Base-by-base conservation (phyloP, 2,329 filamentous ascomycete species). In the Penicillium expansum region DNA sequence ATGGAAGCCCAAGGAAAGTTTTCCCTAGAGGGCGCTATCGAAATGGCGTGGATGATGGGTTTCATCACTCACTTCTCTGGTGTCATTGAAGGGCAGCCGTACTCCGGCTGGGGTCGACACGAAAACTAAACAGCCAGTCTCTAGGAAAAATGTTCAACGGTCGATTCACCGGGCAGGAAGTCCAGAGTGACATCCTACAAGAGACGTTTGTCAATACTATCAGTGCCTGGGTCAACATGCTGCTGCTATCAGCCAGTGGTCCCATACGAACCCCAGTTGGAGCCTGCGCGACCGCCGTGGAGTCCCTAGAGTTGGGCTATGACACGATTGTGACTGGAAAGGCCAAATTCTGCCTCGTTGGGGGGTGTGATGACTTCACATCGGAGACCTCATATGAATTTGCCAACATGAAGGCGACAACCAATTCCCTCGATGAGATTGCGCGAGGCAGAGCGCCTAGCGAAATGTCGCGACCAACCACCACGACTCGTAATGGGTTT, bases 41-140 rank as follows among this genome's bases (percentile, higher is more conserved):
- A 99, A 78, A 99, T 99, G 94, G 92, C 94, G 33, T 99, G 94
- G 94, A 91, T 99, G 76, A 99, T 97, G 92, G 94, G 94, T 71
- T 86, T 97, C 57, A 97, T 99, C 81, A 97, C 93, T 83, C 96
- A 99, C 76, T 91, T 96, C 81, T 97, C 97, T 67, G 94, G 93
- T 16, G 87, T 88, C 32, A 86, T 97, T 74, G 97, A 97, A 81
- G 93, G 93, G 74, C 89, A 96, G 79, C 89, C 89, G 62, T 97
- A 99, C 79, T 91, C 93, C 64, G 94, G 94, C 67, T 99, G 80
- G 92, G 93, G n/a, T 99, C 57, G 94, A 99, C 71, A 83, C 86
- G 72, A 97, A 97, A 84, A 88, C 91, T 52, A 91, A 90, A 45
- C 92, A 97, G 58, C 94, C 94, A 9, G 92, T 99, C 24, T 68